These are phyloP conservation scores for Pythium apleroticum DNA, from an alignment of 352 stramenopile genomes.

Conservation along the genomic window DNA sequence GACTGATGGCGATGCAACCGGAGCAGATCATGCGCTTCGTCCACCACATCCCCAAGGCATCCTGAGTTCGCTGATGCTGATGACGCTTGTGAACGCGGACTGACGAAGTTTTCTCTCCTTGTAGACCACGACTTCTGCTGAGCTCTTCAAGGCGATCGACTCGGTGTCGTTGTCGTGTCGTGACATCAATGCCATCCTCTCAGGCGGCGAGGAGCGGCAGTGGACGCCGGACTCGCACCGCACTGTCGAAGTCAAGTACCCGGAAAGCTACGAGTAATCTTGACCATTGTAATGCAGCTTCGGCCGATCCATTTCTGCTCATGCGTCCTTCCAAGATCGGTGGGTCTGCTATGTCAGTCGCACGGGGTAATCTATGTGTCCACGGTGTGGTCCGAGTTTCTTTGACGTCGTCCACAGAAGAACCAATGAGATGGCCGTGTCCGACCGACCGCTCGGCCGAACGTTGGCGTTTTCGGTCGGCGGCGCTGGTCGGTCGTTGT, in stretches of 20 bases:
- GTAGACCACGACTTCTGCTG: conserved; percentile 49
- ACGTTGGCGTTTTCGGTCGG: conserved; percentile 15
- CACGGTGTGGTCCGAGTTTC: conserved; percentile 16
- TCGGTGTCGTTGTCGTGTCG: conserved; percentile 63
- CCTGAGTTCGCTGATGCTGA: neutral
- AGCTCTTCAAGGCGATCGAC: conserved; percentile 69
- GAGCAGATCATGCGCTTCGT: conserved; percentile 80
- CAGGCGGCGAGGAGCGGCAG: conserved; percentile 48
- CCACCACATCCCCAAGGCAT: conserved; percentile 74
- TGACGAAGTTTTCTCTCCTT: neutral
- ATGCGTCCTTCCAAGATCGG: no score
- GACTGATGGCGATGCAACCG: conserved; percentile 66
- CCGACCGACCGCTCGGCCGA: conserved; percentile 12
- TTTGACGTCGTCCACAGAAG: conserved; percentile 8
- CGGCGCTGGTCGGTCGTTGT: conserved; percentile 11
- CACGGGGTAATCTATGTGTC: conserved; percentile 15
- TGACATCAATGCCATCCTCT: conserved; percentile 70
- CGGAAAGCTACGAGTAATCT: conserved; percentile 67
- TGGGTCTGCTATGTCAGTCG: conserved; percentile 7
- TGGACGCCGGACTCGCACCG: conserved; percentile 77
- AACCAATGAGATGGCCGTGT: conserved; percentile 18
- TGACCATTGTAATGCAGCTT: no score
- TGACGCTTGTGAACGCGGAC: neutral
- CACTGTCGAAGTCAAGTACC: conserved; percentile 64
- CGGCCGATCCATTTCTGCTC: no score